Percentiles rank a stretch among this genome's conserved stretches.
These are phyloP conservation scores for Euphorbia tirucalli DNA, from an alignment of 345 rosid genomes.

Conservation along the genomic window DNA sequence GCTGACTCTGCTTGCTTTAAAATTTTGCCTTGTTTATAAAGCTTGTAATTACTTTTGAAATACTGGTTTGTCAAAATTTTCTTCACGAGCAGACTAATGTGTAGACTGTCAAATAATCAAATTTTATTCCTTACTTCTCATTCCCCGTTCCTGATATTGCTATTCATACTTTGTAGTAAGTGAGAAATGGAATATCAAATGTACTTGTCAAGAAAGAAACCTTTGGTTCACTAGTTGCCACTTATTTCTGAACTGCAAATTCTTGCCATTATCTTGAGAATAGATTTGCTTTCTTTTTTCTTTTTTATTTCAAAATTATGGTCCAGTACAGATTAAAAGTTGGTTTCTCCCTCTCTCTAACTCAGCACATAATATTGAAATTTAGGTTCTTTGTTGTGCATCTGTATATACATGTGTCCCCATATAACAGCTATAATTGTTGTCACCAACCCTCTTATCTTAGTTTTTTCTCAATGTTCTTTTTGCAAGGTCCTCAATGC, in stretches of 20 bases:
- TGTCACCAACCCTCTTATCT: neutral
- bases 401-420: neutral
- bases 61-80: neutral
- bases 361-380: neutral
- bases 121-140: neutral
- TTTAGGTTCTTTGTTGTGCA: neutral
- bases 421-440: neutral
- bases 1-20: neutral
- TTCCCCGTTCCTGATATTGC: neutral
- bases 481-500: conserved; percentile 82
- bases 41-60: neutral
- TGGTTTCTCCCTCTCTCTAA: neutral
- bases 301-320: neutral
- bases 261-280: neutral
- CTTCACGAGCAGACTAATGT: neutral
- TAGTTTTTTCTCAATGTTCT: neutral
- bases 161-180: neutral
- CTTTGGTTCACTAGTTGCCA: neutral
- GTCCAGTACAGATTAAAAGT: neutral
- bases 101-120: neutral
- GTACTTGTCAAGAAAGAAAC: neutral
- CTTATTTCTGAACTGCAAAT: neutral
- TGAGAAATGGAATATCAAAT: neutral
- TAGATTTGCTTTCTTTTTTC: neutral
- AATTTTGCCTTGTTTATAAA: neutral